phyloP scores from a whole-genome alignment of 2,329 filamentous ascomycete genomes.

The Pseudocercospora crystallina region DNA sequence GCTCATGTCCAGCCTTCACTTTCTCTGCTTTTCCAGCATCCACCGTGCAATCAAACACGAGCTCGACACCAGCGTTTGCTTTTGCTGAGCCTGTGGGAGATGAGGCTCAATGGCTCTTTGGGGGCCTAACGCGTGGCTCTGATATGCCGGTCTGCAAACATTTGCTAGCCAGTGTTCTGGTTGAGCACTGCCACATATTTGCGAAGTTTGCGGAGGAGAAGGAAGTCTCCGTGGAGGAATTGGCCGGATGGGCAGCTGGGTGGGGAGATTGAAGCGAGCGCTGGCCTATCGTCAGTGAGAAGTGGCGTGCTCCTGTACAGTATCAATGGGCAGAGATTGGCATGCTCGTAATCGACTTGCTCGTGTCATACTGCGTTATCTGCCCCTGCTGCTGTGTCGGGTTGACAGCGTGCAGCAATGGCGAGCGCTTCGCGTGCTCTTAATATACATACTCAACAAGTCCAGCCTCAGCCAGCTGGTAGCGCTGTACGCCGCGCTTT shows the following conservation, averaged over 20 bases:
- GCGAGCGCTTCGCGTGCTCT: background rate
- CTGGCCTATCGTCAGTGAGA: too few relatives aligned
- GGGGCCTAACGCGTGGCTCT: slow-evolving; percentile 48
- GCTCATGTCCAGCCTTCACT: slow-evolving; percentile 81
- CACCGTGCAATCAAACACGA: background rate
- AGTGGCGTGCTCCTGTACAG: too few relatives aligned
- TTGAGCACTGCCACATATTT: slow-evolving; percentile 65
- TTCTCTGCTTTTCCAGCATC: slow-evolving; percentile 63
- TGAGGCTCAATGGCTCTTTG: slow-evolving; percentile 37
- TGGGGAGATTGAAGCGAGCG: slow-evolving; percentile 36
- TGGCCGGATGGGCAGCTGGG: slow-evolving; percentile 67
- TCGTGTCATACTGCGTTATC: too few relatives aligned
- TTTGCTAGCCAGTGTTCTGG: slow-evolving; percentile 77
- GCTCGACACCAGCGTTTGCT: background rate
- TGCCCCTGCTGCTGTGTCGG: too few relatives aligned
- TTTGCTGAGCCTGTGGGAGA: background rate
- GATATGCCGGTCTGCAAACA: slow-evolving; percentile 75
- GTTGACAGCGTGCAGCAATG: too few relatives aligned
- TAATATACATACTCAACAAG: slow-evolving; percentile 26
- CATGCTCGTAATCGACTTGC: too few relatives aligned
- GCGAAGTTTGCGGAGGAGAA: slow-evolving; percentile 57
- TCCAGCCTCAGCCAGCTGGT: slow-evolving; percentile 15
- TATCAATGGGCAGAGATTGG: too few relatives aligned
- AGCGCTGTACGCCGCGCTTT: slow-evolving; percentile 14
- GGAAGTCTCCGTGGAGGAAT: slow-evolving; percentile 61